These are phyloP conservation scores for Corchorus olitorius DNA, from an alignment of 345 rosid genomes.

Conservation along the genomic window DNA sequence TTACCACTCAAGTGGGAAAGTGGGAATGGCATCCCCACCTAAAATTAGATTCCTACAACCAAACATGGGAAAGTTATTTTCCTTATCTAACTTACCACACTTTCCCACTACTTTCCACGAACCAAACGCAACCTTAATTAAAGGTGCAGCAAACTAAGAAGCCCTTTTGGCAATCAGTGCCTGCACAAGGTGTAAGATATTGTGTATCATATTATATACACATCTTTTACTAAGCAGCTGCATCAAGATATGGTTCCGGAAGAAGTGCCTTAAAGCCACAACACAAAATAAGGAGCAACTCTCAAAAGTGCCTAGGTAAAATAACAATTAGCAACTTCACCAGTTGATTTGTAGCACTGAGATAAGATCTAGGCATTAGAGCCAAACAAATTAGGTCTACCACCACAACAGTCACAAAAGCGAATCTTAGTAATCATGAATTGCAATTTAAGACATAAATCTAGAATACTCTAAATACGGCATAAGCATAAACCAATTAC, in stretches of 20 bases:
- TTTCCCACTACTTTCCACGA: no score
- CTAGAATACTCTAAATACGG: neutral
- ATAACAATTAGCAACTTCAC: neutral
- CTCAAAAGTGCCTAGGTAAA: neutral
- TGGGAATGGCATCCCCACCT: no score
- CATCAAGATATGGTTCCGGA: neutral
- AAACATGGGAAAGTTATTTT: no score
- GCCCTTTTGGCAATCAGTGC: neutral
- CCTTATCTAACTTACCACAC: no score
- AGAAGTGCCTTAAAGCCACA: no score
- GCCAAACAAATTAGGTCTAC: neutral
- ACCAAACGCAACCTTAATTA: no score
- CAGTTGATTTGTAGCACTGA: neutral
- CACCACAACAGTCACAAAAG: slow-evolving; percentile 3
- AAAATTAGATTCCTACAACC: no score
- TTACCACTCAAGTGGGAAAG: no score
- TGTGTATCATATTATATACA: neutral
- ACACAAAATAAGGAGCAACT: neutral
- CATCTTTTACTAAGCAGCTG: neutral
- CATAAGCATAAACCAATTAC: neutral
- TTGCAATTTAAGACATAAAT: neutral
- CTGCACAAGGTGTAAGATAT: neutral
- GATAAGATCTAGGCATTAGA: neutral
- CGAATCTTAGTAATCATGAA: neutral
- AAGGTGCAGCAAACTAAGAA: neutral